Evolutionary conservation across 2,329 filamentous ascomycete genomes (phyloP).

Genomic region (Aspergillus latus): DNA sequence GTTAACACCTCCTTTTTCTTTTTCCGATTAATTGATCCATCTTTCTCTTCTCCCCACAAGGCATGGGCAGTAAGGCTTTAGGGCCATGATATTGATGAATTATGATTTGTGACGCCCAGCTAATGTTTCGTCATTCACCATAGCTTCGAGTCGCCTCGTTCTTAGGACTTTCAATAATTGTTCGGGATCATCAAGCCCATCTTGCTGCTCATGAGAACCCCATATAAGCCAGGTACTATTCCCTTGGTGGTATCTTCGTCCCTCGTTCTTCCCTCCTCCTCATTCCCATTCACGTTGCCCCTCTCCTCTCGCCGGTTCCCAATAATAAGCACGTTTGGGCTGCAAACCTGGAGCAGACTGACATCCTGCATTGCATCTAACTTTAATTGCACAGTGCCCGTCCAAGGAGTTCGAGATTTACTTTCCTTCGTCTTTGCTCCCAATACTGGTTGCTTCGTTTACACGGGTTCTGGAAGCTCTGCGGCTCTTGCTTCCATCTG

Average conservation of each 20-base stretch:
- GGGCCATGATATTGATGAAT: constrained; percentile 2
- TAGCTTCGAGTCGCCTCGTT: constrained; percentile 7
- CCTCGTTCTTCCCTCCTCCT: constrained; percentile 6
- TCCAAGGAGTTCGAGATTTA: not conserved
- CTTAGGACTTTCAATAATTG: constrained; percentile 16
- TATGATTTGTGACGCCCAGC: constrained; percentile 5
- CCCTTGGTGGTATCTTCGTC: constrained; percentile 9
- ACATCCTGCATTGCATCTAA: constrained; percentile 9
- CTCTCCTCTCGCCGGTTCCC: constrained; percentile 8
- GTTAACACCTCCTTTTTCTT: constrained; percentile 6
- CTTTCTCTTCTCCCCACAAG: constrained; percentile 3
- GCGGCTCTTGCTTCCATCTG: not conserved
- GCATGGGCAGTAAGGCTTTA: not conserved
- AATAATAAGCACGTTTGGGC: constrained; percentile 15
- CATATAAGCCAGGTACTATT: constrained; percentile 18
- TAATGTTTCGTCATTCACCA: constrained; percentile 3
- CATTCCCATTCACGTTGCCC: constrained; percentile 9
- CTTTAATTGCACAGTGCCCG: constrained; percentile 3
- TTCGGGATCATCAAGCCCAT: constrained; percentile 9
- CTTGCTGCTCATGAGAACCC: not conserved
- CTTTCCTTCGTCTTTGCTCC: not conserved
- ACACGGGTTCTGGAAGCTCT: not conserved
- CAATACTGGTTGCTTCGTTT: not conserved
- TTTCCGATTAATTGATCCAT: constrained; percentile 4
- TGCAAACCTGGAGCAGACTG: constrained; percentile 7